Percentiles rank a stretch among this genome's conserved stretches.
Conservation (phyloP, 495 filamentous ascomycete genomes). For the Talaromyces adpressus region DNA sequence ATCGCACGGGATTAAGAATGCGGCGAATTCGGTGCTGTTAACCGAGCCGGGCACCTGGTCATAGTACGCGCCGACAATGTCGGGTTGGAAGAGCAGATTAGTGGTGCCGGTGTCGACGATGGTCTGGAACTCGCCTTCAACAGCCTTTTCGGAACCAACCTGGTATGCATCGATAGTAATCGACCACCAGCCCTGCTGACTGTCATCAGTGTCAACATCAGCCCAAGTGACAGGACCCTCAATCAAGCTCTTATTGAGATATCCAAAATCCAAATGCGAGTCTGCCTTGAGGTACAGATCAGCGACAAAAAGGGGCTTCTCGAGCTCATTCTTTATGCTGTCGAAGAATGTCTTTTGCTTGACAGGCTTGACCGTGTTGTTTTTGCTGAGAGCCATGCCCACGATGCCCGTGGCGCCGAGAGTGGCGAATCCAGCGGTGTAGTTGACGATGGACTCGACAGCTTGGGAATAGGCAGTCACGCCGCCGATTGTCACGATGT, state of each 20-base stretch:
- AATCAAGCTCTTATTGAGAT: constrained; percentile 55
- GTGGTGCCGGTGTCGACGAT: constrained; percentile 59
- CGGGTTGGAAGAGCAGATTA: constrained; percentile 53
- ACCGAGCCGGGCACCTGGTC: constrained; percentile 42
- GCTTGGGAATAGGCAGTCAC: constrained; percentile 58
- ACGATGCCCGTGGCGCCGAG: constrained; percentile 40
- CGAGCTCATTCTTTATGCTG: constrained; percentile 53
- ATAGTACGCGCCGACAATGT: constrained; percentile 60
- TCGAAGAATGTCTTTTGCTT: constrained; percentile 65
- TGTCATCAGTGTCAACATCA: constrained; percentile 38
- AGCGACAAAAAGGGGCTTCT: constrained; percentile 58
- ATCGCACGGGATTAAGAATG: constrained; percentile 62
- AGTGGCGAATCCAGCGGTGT: constrained; percentile 50
- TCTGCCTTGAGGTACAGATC: constrained; percentile 56
- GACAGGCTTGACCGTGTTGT: constrained; percentile 60
- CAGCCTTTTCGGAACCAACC: constrained; percentile 19
- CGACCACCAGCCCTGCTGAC: constrained; percentile 61
- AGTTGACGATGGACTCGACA: constrained; percentile 57
- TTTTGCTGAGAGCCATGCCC: constrained; percentile 60
- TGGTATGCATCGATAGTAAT: constrained; percentile 60
- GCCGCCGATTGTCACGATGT: constrained; percentile 60
- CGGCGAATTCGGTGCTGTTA: constrained; percentile 44
- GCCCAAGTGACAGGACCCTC: constrained; percentile 19
- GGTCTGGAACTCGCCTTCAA: not conserved
- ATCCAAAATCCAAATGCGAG: constrained; percentile 71